A percentile compares a stretch with the other conserved stretches of the same genome.
These are phyloP conservation scores for Plasmopara halstedii DNA, from an alignment of 352 stramenopile genomes.

Conservation along the genomic window DNA sequence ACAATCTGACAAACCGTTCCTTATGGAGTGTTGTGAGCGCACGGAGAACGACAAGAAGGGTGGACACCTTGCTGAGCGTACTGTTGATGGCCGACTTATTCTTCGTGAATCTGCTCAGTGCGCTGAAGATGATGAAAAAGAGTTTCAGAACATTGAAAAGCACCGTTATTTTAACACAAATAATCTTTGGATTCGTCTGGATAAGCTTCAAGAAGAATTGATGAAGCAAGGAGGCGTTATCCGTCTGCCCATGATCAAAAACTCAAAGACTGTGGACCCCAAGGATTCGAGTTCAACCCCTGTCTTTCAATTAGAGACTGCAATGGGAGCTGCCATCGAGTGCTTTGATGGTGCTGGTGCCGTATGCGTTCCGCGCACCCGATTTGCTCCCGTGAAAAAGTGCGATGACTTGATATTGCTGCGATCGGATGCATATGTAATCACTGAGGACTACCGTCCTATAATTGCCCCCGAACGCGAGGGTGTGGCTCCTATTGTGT, in stretches of 20 bases:
- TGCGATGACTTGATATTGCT: slow-evolving; percentile 87
- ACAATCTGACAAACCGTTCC: slow-evolving; percentile 82
- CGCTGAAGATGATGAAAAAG: slow-evolving; percentile 67
- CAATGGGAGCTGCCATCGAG: slow-evolving; percentile 84
- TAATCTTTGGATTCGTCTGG: slow-evolving; percentile 85
- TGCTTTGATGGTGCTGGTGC: slow-evolving; percentile 82
- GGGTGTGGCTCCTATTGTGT: slow-evolving; percentile 91
- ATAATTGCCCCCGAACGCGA: slow-evolving; percentile 93
- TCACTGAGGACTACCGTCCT: slow-evolving; percentile 93
- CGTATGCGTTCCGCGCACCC: slow-evolving; percentile 83
- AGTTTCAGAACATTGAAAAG: slow-evolving; percentile 87
- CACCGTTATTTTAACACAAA: slow-evolving; percentile 88
- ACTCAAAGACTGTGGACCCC: slow-evolving; percentile 82
- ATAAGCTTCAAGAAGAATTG: slow-evolving; percentile 79
- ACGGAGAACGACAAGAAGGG: slow-evolving; percentile 99
- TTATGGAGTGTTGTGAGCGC: slow-evolving; percentile 95
- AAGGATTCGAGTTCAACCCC: slow-evolving; percentile 78
- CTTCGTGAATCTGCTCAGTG: slow-evolving; percentile 89
- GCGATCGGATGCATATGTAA: slow-evolving; percentile 96
- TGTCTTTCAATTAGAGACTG: slow-evolving; percentile 84
- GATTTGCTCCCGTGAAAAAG: slow-evolving; percentile 87
- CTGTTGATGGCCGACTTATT: slow-evolving; percentile 91
- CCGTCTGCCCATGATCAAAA: slow-evolving; percentile 84
- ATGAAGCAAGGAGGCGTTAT: slow-evolving; percentile 76
- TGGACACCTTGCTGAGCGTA: slow-evolving; percentile 91